These are phyloP conservation scores for Didymella lethalis DNA, from an alignment of 2,329 filamentous ascomycete genomes.

Conservation along the genomic window DNA sequence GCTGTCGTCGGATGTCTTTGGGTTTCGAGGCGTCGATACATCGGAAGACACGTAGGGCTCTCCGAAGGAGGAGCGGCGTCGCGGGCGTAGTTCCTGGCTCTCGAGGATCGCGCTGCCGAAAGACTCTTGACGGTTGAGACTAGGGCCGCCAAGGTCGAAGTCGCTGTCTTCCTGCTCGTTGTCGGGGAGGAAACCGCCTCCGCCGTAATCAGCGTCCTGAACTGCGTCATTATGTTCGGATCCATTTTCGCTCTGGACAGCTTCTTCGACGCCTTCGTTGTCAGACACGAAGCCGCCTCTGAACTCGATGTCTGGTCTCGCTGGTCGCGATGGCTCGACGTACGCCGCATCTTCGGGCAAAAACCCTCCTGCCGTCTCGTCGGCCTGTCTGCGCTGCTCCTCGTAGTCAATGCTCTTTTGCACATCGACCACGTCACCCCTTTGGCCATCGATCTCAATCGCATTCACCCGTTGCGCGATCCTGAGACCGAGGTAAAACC, in stretches of 20 bases:
- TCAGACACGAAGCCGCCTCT: slow-evolving; percentile 35
- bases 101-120: slow-evolving; percentile 44
- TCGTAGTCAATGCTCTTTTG: slow-evolving; percentile 43
- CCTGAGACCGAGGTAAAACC: slow-evolving; percentile 67
- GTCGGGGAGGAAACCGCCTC: slow-evolving; percentile 21
- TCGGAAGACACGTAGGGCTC: slow-evolving; percentile 14
- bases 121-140: slow-evolving; percentile 46
- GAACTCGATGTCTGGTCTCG: slow-evolving; percentile 13
- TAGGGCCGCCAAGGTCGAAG: slow-evolving; percentile 9
- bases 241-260: too few species aligned
- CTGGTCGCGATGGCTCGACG: slow-evolving; percentile 31
- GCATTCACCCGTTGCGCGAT: slow-evolving; percentile 77
- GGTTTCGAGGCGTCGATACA: background rate
- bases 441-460: slow-evolving; percentile 49
- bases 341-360: slow-evolving; percentile 59
- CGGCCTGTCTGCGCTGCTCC: slow-evolving; percentile 38
- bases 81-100: slow-evolving; percentile 37
- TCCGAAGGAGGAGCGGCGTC: slow-evolving; percentile 34
- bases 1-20: background rate
- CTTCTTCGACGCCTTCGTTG: background rate
- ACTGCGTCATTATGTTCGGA: slow-evolving; percentile 3
- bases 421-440: slow-evolving; percentile 37
- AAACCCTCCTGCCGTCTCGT: slow-evolving; percentile 51
- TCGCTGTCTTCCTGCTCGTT: slow-evolving; percentile 24
- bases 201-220: background rate